Conservation (phyloP, 768 basidiomycete genomes). For the Lactarius sp. region DNA sequence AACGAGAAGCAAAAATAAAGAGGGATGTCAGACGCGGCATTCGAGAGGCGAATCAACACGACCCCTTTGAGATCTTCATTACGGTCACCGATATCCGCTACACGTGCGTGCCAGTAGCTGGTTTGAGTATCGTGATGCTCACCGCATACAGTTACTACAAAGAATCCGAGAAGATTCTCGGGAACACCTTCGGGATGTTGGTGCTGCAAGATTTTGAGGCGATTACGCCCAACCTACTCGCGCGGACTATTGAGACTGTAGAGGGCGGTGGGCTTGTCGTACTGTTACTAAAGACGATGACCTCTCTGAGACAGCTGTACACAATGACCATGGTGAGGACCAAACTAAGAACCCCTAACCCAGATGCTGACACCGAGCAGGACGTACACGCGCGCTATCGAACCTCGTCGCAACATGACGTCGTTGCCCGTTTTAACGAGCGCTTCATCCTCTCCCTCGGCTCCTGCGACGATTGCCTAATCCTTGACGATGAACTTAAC, state of each 20-base stretch:
- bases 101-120: slow-evolving; percentile 51
- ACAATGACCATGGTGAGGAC: slow-evolving; percentile 70
- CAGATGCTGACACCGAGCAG: slow-evolving; percentile 37
- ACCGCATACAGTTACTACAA: slow-evolving; percentile 72
- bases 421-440: slow-evolving; percentile 96
- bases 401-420: slow-evolving; percentile 83
- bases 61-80: slow-evolving; percentile 97
- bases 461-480: slow-evolving; percentile 85
- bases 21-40: slow-evolving; percentile 92
- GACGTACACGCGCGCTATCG: slow-evolving; percentile 95
- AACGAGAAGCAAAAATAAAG: slow-evolving; percentile 95
- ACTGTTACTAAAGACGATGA: slow-evolving; percentile 91
- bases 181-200: slow-evolving; percentile 97
- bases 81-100: slow-evolving; percentile 99
- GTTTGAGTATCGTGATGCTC: not conserved
- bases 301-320: slow-evolving; percentile 85
- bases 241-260: slow-evolving; percentile 96
- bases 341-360: not conserved
- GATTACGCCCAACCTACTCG: slow-evolving; percentile 93
- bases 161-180: slow-evolving; percentile 93
- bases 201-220: slow-evolving; percentile 98
- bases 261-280: slow-evolving; percentile 92
- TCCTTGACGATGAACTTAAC: slow-evolving; percentile 96
- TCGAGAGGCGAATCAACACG: slow-evolving; percentile 90
- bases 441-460: slow-evolving; percentile 97